These are phyloP conservation scores for Ophiognomonia clavigignenti-juglandacearum DNA, from an alignment of 2,329 filamentous ascomycete genomes.

Conservation along the genomic window DNA sequence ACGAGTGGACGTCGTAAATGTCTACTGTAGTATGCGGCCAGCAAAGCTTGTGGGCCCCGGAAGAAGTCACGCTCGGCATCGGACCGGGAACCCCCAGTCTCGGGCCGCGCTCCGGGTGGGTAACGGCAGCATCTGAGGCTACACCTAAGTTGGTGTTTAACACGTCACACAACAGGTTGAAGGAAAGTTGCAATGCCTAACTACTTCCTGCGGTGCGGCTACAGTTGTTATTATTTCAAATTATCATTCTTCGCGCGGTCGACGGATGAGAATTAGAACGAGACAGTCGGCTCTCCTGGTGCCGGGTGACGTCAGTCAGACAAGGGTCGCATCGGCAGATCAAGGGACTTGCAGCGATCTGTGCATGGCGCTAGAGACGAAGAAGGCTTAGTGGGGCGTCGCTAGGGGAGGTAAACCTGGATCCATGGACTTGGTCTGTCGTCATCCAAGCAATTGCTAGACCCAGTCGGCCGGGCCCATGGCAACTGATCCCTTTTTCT, in stretches of 20 bases:
- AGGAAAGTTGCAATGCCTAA: no score
- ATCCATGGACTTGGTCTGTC: not conserved
- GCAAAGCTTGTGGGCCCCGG: no score
- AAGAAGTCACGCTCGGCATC: not conserved
- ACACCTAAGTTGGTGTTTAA: not conserved
- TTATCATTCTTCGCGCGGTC: no score
- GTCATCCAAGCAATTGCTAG: not conserved
- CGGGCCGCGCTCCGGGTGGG: not conserved
- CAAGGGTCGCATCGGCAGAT: not conserved
- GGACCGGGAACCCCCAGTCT: not conserved
- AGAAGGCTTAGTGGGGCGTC: not conserved
- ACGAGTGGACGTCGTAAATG: no score
- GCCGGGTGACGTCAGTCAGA: constrained; percentile 1
- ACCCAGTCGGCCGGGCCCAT: not conserved
- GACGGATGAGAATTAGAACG: no score
- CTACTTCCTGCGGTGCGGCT: no score
- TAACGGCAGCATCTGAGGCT: not conserved
- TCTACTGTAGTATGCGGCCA: no score
- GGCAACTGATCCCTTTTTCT: not conserved
- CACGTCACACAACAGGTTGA: no score
- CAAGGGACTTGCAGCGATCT: not conserved
- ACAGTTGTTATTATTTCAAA: no score
- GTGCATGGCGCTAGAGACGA: not conserved
- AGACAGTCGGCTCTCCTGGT: no score
- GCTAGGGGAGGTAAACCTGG: no score